Percentiles rank a stretch among this genome's conserved stretches.
These are phyloP conservation scores for Phaffia rhodozyma DNA, from an alignment of 1,284 basidiomycete genomes.

Conservation along the genomic window DNA sequence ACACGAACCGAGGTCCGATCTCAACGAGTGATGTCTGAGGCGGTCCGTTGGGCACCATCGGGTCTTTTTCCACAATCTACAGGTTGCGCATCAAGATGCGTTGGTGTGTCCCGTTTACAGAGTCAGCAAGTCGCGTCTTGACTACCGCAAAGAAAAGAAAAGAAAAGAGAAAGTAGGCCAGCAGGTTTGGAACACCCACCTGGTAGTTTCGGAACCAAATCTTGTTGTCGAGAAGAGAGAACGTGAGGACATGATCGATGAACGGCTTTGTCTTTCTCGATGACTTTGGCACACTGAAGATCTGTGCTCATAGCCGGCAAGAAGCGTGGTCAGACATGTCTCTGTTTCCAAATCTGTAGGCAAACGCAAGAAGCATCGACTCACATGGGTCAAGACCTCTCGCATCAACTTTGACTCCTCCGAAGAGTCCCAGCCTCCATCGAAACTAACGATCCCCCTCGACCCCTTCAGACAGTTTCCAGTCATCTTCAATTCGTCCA, in stretches of 20 bases:
- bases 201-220: constrained; percentile 99
- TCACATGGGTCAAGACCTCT: constrained; percentile 90
- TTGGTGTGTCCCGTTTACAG: no score
- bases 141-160: background rate
- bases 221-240: constrained; percentile 89
- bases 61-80: constrained; percentile 47
- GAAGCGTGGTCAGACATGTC: background rate
- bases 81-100: constrained; percentile 21
- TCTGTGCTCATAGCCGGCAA: constrained; percentile 41
- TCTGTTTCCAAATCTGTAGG: background rate
- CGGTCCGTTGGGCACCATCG: constrained; percentile 41
- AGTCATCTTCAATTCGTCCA: constrained; percentile 99
- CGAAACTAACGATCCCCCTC: constrained; percentile 84
- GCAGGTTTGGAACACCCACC: constrained; percentile 38
- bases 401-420: constrained; percentile 84
- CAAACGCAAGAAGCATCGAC: constrained; percentile 29
- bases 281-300: constrained; percentile 84
- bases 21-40: constrained; percentile 63
- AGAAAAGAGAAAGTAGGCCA: background rate
- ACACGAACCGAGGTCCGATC: constrained; percentile 93
- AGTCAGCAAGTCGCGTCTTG: background rate
- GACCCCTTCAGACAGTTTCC: constrained; percentile 97
- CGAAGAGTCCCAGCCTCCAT: constrained; percentile 74
- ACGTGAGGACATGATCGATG: constrained; percentile 92
- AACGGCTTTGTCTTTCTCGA: constrained; percentile 91